Percentiles rank a stretch among this genome's conserved stretches.
Evolutionary conservation across 495 filamentous ascomycete species (phyloP).

Genomic region (Penicillium daleae): DNA sequence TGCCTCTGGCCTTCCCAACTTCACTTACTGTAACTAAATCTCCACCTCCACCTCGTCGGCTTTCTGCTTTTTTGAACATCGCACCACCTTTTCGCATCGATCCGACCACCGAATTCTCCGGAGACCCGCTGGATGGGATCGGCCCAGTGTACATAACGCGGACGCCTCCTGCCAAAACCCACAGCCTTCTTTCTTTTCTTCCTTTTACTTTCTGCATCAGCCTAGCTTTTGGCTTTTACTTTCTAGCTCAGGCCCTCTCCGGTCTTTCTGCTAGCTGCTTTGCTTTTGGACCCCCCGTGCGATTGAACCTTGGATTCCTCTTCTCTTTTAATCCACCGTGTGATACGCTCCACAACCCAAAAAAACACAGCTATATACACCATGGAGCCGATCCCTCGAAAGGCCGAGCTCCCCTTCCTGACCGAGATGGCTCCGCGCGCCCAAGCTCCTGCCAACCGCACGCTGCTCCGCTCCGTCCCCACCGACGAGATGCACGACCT

Average conservation of each 20-base stretch:
- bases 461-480: constrained; percentile 33
- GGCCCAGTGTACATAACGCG: constrained; percentile 22
- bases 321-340: background rate
- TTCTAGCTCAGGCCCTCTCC: constrained; percentile 5
- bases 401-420: constrained; percentile 27
- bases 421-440: constrained; percentile 23
- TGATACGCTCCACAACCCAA: background rate
- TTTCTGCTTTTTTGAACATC: background rate
- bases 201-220: constrained; percentile 15
- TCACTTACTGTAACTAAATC: no score
- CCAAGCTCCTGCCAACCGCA: constrained; percentile 19
- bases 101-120: constrained; percentile 25
- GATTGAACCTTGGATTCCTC: background rate
- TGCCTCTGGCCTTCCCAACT: background rate
- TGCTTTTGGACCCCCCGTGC: background rate
- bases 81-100: constrained; percentile 21
- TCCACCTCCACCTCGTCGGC: background rate
- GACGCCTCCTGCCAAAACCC: constrained; percentile 4
- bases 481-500: constrained; percentile 73
- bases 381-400: constrained; percentile 32
- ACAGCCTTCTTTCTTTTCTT: background rate
- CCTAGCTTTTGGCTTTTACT: constrained; percentile 12
- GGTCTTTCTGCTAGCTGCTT: background rate
- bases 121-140: constrained; percentile 13
- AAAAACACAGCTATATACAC: background rate